Evolutionary conservation across 768 basidiomycete genomes (phyloP).

Genomic region (Suillus tomentosus): DNA sequence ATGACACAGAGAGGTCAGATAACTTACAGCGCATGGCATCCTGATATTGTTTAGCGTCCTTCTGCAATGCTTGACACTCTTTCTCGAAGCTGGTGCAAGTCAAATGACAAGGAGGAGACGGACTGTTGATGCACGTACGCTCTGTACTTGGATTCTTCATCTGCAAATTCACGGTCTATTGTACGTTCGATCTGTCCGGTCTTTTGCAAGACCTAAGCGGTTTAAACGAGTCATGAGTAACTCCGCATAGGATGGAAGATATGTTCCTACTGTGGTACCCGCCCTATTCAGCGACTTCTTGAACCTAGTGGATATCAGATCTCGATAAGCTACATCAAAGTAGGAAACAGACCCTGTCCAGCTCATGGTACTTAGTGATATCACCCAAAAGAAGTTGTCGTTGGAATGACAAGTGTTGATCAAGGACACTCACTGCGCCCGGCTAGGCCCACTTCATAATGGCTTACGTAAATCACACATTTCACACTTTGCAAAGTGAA

Average conservation of each 20-base stretch:
- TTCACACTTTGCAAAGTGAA: too few relatives aligned
- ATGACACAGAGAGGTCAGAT: background rate
- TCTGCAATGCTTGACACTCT: slow-evolving; percentile 90
- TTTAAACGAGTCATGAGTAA: slow-evolving; percentile 9
- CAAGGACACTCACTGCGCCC: background rate
- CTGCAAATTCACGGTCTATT: slow-evolving; percentile 88
- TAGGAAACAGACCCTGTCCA: slow-evolving; percentile 51
- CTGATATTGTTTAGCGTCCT: slow-evolving; percentile 92
- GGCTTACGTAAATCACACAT: slow-evolving; percentile 2
- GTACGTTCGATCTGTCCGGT: slow-evolving; percentile 98
- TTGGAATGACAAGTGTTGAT: slow-evolving; percentile 1
- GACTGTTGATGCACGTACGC: slow-evolving; percentile 54
- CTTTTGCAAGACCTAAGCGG: slow-evolving; percentile 85
- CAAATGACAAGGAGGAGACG: slow-evolving; percentile 9
- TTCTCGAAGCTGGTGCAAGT: slow-evolving; percentile 79
- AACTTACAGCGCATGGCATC: slow-evolving; percentile 89
- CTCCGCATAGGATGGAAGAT: slow-evolving; percentile 81
- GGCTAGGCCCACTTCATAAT: background rate
- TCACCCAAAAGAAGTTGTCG: background rate
- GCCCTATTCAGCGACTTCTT: slow-evolving; percentile 93
- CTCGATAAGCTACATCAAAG: background rate
- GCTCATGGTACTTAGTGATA: slow-evolving; percentile 40
- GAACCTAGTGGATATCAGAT: slow-evolving; percentile 52
- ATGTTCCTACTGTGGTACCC: slow-evolving; percentile 74
- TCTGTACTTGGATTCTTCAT: slow-evolving; percentile 90